Percentiles rank a stretch among this genome's conserved stretches.
These are phyloP conservation scores for Lachancea lanzarotensis DNA, from an alignment of 805 yeast species.

Conservation along the genomic window DNA sequence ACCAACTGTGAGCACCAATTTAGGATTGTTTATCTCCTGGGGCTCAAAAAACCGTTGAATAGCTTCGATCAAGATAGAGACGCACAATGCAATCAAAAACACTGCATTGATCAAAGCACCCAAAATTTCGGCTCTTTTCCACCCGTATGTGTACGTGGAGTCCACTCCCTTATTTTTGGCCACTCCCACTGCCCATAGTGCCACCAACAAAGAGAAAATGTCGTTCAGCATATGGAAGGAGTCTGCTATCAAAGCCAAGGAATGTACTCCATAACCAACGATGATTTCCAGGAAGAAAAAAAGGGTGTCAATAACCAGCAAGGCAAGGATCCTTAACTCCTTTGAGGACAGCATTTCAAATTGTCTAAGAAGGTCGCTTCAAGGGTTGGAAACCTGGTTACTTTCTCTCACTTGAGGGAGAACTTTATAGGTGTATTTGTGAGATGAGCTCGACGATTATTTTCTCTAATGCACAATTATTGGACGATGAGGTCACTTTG, in stretches of 20 bases:
- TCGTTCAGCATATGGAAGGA: constrained; percentile 98
- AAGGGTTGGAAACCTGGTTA: too few relatives aligned
- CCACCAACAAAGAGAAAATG: constrained; percentile 80
- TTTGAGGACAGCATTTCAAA: constrained; percentile 36
- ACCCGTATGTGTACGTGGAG: constrained; percentile 88
- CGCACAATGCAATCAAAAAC: constrained; percentile 83
- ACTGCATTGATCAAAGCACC: constrained; percentile 95
- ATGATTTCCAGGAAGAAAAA: constrained; percentile 83
- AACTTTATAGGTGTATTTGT: too few relatives aligned
- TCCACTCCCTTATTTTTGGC: constrained; percentile 78
- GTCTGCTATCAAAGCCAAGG: constrained; percentile 91
- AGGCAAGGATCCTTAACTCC: constrained; percentile 64
- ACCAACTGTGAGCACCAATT: constrained; percentile 76
- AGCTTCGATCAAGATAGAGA: constrained; percentile 89
- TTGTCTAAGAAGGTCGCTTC: too few relatives aligned
- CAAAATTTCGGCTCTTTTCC: constrained; percentile 95
- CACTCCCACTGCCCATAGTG: constrained; percentile 93
- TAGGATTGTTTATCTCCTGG: constrained; percentile 73
- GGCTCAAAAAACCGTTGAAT: constrained; percentile 82
- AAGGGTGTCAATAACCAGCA: constrained; percentile 66
- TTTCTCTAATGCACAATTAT: too few relatives aligned
- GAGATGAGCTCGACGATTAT: too few relatives aligned
- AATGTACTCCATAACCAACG: constrained; percentile 86
- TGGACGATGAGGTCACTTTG: background rate
- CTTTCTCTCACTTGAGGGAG: too few relatives aligned